Evolutionary conservation across 768 basidiomycete species (phyloP), one percentile per base, ranked within the genome.

Genomic region (Tylopilus balloui): DNA sequence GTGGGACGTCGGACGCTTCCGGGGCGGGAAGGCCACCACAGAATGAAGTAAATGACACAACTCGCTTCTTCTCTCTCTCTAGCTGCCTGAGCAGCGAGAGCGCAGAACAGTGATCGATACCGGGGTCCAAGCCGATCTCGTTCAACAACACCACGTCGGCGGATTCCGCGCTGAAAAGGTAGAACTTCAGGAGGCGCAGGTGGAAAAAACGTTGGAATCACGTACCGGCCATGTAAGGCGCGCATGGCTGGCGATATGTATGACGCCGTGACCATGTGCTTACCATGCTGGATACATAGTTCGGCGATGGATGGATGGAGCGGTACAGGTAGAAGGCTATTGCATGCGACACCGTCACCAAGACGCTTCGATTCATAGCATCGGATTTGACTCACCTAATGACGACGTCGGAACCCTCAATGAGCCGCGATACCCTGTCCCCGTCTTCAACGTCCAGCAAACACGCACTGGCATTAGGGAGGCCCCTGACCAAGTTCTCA

Each of bases 11-110:
- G 9, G 68, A 58, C 8, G 62, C 68, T 19, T 64, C 86, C 0
- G 89, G 89, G 1, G 86, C 84, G 0, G 94, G 94, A 4, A 97
- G 73, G 1, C 94, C 94, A 1, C 94, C 94, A 48, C 94, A 97
- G 74, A 94, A 94, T 1, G 90, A 92, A 1, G 81, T 81, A 65
- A 95, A 96, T 0, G 87, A 84, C 0, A 76, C 61, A 10, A 92
- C 73, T 13, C 71, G 64, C 63, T 81, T 85, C 19, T 73, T 75
- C 55, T 80, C 67, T 9, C 66, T 59, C 31, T 72, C 72, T 3
- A 87, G 67, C 23, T 72, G 69, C 19, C 72, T 69, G 25, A 93
- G 67, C 14, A 95, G 71, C 0, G 83, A 78, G 59, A 91, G 77
- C 0, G 92, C 92, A 11, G 88, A 89, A 64, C 88, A 84, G 60